Percentiles rank a stretch among this genome's conserved stretches.
Evolutionary conservation across 2,329 filamentous ascomycete species (phyloP).

Genomic region (Ampelomyces quisqualis): DNA sequence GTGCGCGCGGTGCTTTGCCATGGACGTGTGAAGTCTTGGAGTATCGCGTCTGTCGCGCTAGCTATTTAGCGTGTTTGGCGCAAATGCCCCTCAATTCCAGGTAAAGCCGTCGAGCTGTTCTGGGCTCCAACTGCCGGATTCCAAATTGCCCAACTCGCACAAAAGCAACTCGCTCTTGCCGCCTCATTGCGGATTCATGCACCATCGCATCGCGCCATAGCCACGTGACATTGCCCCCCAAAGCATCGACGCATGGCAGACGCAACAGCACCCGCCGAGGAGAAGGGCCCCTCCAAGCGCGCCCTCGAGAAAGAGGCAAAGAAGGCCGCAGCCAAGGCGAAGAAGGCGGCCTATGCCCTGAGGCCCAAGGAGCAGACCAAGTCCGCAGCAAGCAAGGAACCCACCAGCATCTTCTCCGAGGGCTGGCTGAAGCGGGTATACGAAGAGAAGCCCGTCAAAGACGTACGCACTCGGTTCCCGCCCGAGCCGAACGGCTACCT

Average conservation of each 20-base stretch:
- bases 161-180: background rate
- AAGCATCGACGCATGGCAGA: constrained; percentile 27
- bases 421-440: constrained; percentile 55
- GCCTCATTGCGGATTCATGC: background rate
- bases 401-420: constrained; percentile 48
- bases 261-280: constrained; percentile 25
- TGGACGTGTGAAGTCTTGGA: constrained; percentile 19
- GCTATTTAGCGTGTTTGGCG: constrained; percentile 24
- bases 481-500: constrained; percentile 83
- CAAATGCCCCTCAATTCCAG: constrained; percentile 24
- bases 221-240: background rate
- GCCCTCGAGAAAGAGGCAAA: constrained; percentile 53
- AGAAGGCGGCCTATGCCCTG: constrained; percentile 47
- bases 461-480: constrained; percentile 53
- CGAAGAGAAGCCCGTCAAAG: constrained; percentile 50
- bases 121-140: constrained; percentile 5
- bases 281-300: constrained; percentile 49
- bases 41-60: no score
- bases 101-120: background rate
- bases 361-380: constrained; percentile 45
- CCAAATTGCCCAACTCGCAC: background rate
- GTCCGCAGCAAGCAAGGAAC: constrained; percentile 28
- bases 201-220: no score
- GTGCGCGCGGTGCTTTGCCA: constrained; percentile 26
- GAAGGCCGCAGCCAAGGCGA: constrained; percentile 49